These are phyloP conservation scores for Catenaria anguillulae DNA, from an alignment of 371 early-diverging fungal genomes.

Conservation along the genomic window DNA sequence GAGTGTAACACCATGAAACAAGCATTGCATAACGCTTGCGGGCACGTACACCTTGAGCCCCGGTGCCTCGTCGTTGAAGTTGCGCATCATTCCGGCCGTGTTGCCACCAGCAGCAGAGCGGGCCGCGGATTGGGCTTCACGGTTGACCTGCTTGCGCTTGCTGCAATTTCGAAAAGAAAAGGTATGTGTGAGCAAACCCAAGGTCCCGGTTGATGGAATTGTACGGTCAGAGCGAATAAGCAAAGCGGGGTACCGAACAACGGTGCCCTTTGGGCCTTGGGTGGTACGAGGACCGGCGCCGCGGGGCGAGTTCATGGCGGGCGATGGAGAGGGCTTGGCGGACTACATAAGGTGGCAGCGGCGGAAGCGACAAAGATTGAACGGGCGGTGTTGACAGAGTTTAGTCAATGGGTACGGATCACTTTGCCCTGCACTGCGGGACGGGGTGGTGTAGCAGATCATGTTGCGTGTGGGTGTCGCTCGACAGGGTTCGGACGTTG, in stretches of 20 bases:
- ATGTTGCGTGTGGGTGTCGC: no score
- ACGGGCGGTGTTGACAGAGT: no score
- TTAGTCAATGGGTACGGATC: no score
- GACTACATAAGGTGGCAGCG: no score
- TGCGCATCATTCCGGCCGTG: slow-evolving; percentile 66
- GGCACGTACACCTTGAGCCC: slow-evolving; percentile 88
- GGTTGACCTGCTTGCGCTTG: slow-evolving; percentile 3
- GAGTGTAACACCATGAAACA: background rate
- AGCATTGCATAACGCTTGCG: no score
- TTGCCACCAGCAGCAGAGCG: slow-evolving; percentile 13
- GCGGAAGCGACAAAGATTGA: no score
- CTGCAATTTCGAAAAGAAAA: background rate
- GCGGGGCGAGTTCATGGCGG: background rate
- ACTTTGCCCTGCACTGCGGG: no score
- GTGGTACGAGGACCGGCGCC: background rate
- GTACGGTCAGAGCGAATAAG: background rate
- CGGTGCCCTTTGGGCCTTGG: slow-evolving; percentile 1
- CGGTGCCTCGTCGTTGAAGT: slow-evolving; percentile 91
- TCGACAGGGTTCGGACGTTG: no score
- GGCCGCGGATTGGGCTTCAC: background rate
- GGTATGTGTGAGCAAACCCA: background rate
- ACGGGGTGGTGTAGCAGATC: no score
- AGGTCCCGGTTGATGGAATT: background rate
- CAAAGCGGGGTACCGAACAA: background rate
- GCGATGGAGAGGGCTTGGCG: no score